phyloP scores from a whole-genome alignment of 208 protist genomes.

The Tritrichomonas foetus region DNA sequence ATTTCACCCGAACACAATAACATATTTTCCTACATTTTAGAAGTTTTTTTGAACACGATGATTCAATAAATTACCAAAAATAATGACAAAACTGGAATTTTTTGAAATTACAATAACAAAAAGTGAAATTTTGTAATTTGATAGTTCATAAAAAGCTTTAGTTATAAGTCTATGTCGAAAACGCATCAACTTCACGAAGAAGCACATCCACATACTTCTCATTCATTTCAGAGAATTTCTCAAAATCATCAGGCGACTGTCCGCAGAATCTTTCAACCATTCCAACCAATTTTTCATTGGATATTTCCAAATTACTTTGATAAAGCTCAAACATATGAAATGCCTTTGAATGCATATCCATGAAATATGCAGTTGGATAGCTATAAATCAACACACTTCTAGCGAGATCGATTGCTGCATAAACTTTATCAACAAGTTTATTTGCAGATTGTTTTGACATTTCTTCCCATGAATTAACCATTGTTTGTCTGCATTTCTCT shows the following conservation, averaged over 20 bases:
- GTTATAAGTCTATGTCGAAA: no score
- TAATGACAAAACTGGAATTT: no score
- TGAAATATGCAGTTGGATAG: background rate
- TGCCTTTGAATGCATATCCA: background rate
- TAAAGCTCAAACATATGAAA: background rate
- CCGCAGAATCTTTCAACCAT: background rate
- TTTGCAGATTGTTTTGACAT: background rate
- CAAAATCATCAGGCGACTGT: background rate
- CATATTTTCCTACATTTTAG: no score
- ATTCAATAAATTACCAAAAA: no score
- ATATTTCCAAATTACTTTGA: background rate
- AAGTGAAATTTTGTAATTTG: no score
- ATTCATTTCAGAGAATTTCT: no score
- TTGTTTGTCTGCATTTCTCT: background rate
- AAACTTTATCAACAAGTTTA: background rate
- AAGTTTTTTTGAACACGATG: no score
- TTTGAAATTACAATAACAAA: no score
- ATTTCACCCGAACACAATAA: no score
- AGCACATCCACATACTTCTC: no score
- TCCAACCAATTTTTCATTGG: background rate
- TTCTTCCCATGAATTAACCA: background rate
- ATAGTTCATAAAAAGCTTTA: no score
- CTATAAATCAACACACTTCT: background rate
- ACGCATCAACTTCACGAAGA: no score
- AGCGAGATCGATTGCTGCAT: background rate